Conservation (phyloP, 2,329 filamentous ascomycete species). For the Colletotrichum caudatum region DNA sequence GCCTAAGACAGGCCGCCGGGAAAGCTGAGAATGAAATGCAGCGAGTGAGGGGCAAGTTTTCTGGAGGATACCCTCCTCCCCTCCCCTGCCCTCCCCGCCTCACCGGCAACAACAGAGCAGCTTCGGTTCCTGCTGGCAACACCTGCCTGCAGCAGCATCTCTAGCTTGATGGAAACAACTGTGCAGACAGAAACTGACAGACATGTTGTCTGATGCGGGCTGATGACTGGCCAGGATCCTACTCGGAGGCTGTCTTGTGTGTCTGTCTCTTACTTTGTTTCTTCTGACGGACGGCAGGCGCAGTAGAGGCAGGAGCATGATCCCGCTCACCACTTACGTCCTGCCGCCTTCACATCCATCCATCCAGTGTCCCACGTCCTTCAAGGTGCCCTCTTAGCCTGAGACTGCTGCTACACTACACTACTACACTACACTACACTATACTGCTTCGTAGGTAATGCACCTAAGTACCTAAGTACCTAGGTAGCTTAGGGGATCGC, state of each 20-base stretch:
- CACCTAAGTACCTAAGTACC: too few relatives aligned
- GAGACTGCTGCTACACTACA: too few relatives aligned
- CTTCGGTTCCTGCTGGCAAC: slow-evolving; percentile 18
- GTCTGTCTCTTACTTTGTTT: slow-evolving; percentile 5
- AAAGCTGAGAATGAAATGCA: slow-evolving; percentile 36
- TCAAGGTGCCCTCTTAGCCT: background rate
- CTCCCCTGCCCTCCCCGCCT: slow-evolving; percentile 15
- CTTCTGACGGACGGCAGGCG: slow-evolving; percentile 3
- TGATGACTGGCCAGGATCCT: slow-evolving; percentile 7
- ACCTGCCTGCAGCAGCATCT: slow-evolving; percentile 9
- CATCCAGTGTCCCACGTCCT: background rate
- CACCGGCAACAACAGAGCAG: slow-evolving; percentile 34
- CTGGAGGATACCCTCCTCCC: background rate
- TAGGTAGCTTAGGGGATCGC: slow-evolving; percentile 21
- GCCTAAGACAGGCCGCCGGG: slow-evolving; percentile 21
- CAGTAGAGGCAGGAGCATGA: background rate
- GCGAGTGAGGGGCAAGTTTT: slow-evolving; percentile 34
- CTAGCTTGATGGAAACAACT: slow-evolving; percentile 3
- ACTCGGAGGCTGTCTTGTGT: background rate
- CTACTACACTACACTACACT: too few relatives aligned
- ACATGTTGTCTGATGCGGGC: slow-evolving; percentile 9
- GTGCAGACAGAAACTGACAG: background rate
- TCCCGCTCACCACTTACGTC: slow-evolving; percentile 5
- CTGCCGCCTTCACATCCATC: slow-evolving; percentile 7
- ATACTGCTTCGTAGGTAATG: too few relatives aligned